A percentile compares a stretch with the other conserved stretches of the same genome.
Evolutionary conservation across 768 basidiomycete genomes (phyloP).

Genomic region (Rhodotorula taiwanensis): DNA sequence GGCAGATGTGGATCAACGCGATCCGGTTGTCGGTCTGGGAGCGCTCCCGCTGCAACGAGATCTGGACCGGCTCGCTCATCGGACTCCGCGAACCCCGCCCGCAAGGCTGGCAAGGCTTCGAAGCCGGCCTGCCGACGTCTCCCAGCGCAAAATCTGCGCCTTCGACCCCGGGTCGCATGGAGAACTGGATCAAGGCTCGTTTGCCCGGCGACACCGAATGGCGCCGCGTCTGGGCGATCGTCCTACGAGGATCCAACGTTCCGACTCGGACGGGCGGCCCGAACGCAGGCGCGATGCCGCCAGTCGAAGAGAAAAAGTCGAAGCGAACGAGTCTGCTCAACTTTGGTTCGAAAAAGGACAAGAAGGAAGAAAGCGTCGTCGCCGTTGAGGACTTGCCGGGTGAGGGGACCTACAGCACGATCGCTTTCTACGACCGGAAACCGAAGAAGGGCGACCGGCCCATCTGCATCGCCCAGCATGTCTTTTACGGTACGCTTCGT

Average conservation of each 20-base stretch:
- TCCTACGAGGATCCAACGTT: slow-evolving; percentile 45
- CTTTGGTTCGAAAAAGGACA: slow-evolving; percentile 23
- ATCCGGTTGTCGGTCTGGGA: slow-evolving; percentile 89
- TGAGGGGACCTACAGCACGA: slow-evolving; percentile 44
- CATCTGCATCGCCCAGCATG: slow-evolving; percentile 33
- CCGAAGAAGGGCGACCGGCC: slow-evolving; percentile 23
- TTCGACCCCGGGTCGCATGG: slow-evolving; percentile 52
- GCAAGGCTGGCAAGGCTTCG: slow-evolving; percentile 42
- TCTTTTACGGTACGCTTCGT: slow-evolving; percentile 17
- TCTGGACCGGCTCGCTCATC: slow-evolving; percentile 91
- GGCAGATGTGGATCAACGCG: slow-evolving; percentile 69
- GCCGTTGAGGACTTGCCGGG: slow-evolving; percentile 29
- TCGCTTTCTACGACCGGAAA: slow-evolving; percentile 53
- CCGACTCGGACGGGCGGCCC: slow-evolving; percentile 17
- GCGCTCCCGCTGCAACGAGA: slow-evolving; percentile 87
- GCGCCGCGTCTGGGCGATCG: slow-evolving; percentile 81
- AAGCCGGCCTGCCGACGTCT: slow-evolving; percentile 43
- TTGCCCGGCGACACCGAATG: slow-evolving; percentile 97
- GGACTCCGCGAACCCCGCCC: slow-evolving; percentile 54
- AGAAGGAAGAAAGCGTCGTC: not conserved
- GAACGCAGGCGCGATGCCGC: not conserved
- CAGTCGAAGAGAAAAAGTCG: slow-evolving; percentile 17
- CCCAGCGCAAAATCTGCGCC: slow-evolving; percentile 41
- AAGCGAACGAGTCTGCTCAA: slow-evolving; percentile 19
- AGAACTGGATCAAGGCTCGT: slow-evolving; percentile 84